phyloP scores from a whole-genome alignment of 164 flowering plant genomes.

The Magnolia officinalis region DNA sequence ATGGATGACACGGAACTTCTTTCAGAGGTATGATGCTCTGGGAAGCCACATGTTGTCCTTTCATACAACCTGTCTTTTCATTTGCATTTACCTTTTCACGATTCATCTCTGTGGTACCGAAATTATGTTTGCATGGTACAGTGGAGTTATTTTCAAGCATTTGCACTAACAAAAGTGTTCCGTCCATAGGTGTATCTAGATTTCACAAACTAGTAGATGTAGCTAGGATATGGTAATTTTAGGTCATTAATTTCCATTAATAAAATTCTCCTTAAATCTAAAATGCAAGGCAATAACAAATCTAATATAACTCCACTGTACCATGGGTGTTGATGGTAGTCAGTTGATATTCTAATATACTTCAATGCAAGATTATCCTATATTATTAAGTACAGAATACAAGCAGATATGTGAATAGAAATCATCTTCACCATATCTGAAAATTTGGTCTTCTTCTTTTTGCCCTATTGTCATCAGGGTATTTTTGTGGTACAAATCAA shows the following conservation, averaged over 20 bases:
- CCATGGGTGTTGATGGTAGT: no score
- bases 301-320: no score
- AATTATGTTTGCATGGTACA: neutral
- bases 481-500: no score
- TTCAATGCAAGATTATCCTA: no score
- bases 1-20: conserved; percentile 98
- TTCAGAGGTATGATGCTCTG: conserved; percentile 58
- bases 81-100: no score
- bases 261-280: neutral
- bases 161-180: neutral
- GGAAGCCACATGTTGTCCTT: neutral
- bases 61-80: no score
- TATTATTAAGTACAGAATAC: no score
- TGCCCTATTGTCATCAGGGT: neutral
- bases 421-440: neutral
- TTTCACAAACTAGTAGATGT: neutral
- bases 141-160: neutral
- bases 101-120: neutral
- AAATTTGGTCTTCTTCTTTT: neutral
- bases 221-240: neutral
- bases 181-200: neutral
- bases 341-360: no score
- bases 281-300: neutral
- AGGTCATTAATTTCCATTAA: neutral
- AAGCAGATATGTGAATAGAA: no score